These are phyloP conservation scores for Heteromeles arbutifolia DNA, from an alignment of 306 rosid genomes.

Conservation along the genomic window DNA sequence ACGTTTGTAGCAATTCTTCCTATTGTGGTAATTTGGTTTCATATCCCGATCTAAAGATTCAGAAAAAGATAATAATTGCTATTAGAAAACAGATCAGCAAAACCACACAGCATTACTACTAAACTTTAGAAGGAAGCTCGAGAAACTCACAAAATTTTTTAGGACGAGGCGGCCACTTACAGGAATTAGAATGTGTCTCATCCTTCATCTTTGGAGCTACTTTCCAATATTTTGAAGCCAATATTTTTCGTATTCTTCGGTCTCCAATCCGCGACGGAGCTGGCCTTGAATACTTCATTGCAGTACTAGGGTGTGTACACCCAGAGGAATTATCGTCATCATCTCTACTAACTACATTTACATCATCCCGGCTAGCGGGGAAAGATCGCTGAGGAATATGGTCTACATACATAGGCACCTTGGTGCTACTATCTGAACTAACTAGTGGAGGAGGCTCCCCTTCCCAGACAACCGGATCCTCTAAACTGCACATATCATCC, in stretches of 20 bases:
- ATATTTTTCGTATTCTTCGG: constrained; percentile 55
- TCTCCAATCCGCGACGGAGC: constrained; percentile 39
- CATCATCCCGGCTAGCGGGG: constrained; percentile 48
- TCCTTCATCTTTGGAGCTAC: constrained; percentile 44
- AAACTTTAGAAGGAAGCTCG: background rate
- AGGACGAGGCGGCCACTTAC: constrained; percentile 34
- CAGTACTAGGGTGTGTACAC: constrained; percentile 54
- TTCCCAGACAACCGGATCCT: constrained; percentile 33
- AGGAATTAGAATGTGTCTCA: constrained; percentile 32
- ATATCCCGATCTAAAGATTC: constrained; percentile 39
- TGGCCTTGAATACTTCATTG: constrained; percentile 49
- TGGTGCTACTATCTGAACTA: constrained; percentile 44
- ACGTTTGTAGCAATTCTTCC: constrained; percentile 50
- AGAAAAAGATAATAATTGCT: constrained; percentile 6
- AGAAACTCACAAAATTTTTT: background rate
- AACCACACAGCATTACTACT: background rate
- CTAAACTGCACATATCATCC: constrained; percentile 28
- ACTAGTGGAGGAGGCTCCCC: constrained; percentile 38
- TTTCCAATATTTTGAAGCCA: constrained; percentile 72
- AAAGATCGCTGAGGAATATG: constrained; percentile 34
- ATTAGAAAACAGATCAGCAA: constrained; percentile 15
- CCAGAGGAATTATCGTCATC: constrained; percentile 85
- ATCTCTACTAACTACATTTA: constrained; percentile 81
- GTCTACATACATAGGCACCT: constrained; percentile 41
- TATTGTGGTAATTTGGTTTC: constrained; percentile 40